Evolutionary conservation across 495 filamentous ascomycete species (phyloP), one percentile per base, ranked within the genome.

Genomic region (Neurospora cerealis): DNA sequence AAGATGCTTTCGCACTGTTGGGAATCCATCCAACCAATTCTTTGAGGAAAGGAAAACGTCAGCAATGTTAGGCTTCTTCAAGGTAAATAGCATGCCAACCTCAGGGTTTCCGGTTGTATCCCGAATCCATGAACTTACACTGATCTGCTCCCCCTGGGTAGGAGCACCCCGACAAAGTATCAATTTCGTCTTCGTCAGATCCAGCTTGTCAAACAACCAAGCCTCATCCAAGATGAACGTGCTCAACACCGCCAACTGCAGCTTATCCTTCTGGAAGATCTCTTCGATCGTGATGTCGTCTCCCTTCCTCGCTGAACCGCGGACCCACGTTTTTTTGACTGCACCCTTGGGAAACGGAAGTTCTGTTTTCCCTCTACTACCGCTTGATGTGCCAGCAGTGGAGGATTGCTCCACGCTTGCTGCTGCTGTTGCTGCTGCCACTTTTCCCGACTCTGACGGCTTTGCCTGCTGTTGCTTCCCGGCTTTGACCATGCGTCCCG

Each of bases 281-380:
- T 98, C 96, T 79, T 97, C 94, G 48, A 99, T 89, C 76, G 90
- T 96, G 77, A 98, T 93, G 72, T 97, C 94, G 62, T 95, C 85
- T 2, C 82, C 86, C 0, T 76, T 79, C 37, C 93, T 85, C 1
- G 83, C 80, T 60, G 85, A 85, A 5, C 89, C 87, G 34, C 83
- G 80, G 0, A 86, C 88, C 88, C 91, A 94, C 0, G 96, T 99
- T 79, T 92, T 94, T 81, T 93, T 98, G 32, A 98, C 89, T 0
- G 86, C 84, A 13, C 95, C 95, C 2, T 83, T 77, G 0, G 91
- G 93, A 79, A 89, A 97, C 19, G 88, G 87, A 7, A 91, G 74
- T 60, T 28, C 73, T 42, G 38, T 9, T 4, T 46, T 32, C 34
- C 62, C 54, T 32, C 17, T 32, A 4, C 32, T 10, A 28, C 19